Evolutionary conservation across 768 basidiomycete species (phyloP), one percentile per base, ranked within the genome.

Genomic region (Phanerodontia chrysosporium): DNA sequence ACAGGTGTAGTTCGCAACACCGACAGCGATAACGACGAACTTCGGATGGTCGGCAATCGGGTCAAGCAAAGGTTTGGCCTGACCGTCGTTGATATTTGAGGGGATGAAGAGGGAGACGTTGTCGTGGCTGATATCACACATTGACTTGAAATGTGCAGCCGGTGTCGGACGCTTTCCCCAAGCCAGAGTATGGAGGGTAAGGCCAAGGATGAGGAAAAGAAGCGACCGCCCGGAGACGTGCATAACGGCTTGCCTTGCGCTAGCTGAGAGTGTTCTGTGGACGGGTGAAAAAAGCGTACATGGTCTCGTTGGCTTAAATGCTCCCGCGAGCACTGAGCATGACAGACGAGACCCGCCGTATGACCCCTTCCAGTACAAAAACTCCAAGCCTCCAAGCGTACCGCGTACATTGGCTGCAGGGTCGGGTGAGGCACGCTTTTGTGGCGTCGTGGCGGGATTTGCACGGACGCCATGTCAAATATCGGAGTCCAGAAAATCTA

Each of bases 1-100:
- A 62, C 82, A 82, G 29, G 78, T 82, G 64, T 82, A 83, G 66
- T 82, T 81, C 65, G 81, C 80, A 5, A 72, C 73, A 32, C 80
- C 77, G 44, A 79, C 61, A 16, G 70, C 78, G 14, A 80, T 58
- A 16, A 68, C 73, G 42, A 82, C 72, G 65, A 70, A 79, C 7
- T 67, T 21, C 8, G 63, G 70, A 1, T 75, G 70, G 0, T 68
- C 54, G 9, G 57, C 58, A 8, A 70, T 66, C 6, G 79, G 78
- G 12, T 64, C 63, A 1, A 71, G 62, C 32, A 80, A 68, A 30
- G 63, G 63, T 1, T 65, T 66, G 42, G 69, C 71, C 27, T 29
- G 27, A 5, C 32, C 10, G 27, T 64, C 49, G 22, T 61, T 35
- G 28, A 51, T 36, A 35, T 51, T 29, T 9, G 13, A 21, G 12